Evolutionary conservation across 2,329 filamentous ascomycete species (phyloP), one percentile per base, ranked within the genome.

Genomic region (Hypomyces perniciosus): DNA sequence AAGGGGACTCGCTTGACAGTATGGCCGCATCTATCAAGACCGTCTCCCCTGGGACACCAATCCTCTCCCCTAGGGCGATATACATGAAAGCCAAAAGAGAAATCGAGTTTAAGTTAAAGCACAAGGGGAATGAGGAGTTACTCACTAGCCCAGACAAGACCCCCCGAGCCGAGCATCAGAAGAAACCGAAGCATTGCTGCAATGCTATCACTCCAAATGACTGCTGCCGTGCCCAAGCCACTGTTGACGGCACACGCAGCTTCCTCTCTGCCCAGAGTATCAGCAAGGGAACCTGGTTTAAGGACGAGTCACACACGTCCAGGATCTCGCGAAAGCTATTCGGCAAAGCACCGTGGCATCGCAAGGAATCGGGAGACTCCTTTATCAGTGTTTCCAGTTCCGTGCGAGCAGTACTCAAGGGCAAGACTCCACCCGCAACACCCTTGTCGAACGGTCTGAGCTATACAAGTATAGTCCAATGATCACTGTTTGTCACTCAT

Each of bases 301-400:
- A 66, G 33, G 61, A 68, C 2, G 69, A 69, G 8, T 44, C 52
- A 8, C 56, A 50, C 8, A 64, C 56, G 27, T 49, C 54, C 4
- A 67, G 59, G 4, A 51, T 62, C 3, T 64, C 65, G 4, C 63
- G 62, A 20, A 74, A 66, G 44, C 57, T 74, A 6, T 75, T 76
- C 46, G 65, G 68, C 5, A 71, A 62, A 38, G 64, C 67, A 8
- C 68, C 69, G 2, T 74, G 72, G 70, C 62, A 64, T 39, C 66
- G 68, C 4, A 73, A 70, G 51, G 57, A 62, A 13, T 74, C 72
- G 1, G 60, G 48, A 6, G 65, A 65, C 4, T 73, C 73, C 0
- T 57, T 61, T 26, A 66, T 57, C 53, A 74, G 66, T 46, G 62
- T 67, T n/a, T 63, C 69, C 8, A 75, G 72, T 54, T 75, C 72